Evolutionary conservation across 2,329 filamentous ascomycete species (phyloP).

Genomic region (Colletotrichum somersetense): DNA sequence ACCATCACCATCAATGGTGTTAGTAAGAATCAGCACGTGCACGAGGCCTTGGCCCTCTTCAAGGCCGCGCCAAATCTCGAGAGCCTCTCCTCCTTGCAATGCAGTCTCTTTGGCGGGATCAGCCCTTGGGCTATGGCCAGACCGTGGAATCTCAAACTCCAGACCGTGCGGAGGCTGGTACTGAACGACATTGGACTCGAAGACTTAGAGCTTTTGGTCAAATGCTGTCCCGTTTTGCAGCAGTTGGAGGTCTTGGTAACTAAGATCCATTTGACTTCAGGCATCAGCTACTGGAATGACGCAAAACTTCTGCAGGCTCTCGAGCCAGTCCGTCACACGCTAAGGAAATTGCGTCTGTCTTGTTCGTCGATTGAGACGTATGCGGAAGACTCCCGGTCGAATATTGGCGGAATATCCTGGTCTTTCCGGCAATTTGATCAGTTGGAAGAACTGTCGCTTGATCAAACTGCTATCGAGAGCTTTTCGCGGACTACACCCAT

Average conservation of each 20-base stretch:
- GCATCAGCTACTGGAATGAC: constrained; percentile 24
- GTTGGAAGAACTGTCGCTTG: constrained; percentile 27
- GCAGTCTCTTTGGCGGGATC: constrained; percentile 26
- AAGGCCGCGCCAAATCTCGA: constrained; percentile 29
- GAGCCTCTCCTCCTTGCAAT: not conserved
- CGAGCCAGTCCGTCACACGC: not conserved
- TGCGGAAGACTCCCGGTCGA: not conserved
- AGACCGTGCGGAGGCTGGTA: constrained; percentile 1
- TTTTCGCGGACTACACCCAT: not conserved
- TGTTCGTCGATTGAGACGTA: not conserved
- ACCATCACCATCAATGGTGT: constrained; percentile 5
- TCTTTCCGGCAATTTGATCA: constrained; percentile 22
- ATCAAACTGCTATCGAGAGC: constrained; percentile 18
- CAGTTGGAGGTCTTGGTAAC: constrained; percentile 23
- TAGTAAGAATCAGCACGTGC: constrained; percentile 26
- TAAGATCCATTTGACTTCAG: constrained; percentile 28
- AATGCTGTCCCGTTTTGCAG: constrained; percentile 20
- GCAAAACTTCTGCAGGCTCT: constrained; percentile 29
- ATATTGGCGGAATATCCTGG: not conserved
- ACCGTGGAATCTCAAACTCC: constrained; percentile 14
- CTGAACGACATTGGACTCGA: constrained; percentile 22
- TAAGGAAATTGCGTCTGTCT: constrained; percentile 22
- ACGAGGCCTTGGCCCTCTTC: constrained; percentile 23
- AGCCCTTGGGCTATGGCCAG: constrained; percentile 16
- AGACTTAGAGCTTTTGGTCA: constrained; percentile 23